A percentile compares a stretch with the other conserved stretches of the same genome.
Conservation (phyloP, 1,284 basidiomycete species). For the Ganoderma leucocontextum region DNA sequence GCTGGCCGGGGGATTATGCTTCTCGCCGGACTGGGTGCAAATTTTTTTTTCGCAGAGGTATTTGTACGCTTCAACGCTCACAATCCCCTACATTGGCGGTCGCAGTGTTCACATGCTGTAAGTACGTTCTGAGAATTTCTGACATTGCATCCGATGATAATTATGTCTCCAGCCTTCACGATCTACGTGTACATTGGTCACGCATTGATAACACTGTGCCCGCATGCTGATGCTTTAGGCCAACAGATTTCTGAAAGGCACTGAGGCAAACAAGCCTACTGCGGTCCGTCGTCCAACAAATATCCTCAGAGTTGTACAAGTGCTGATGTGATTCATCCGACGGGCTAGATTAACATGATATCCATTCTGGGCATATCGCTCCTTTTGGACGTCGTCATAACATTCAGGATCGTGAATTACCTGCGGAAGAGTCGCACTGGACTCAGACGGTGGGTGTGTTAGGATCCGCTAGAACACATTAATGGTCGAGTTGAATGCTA, state of each 20-base stretch:
- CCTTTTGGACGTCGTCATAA: neutral
- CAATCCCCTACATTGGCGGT: neutral
- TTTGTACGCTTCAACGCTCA: neutral
- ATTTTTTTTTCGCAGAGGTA: neutral
- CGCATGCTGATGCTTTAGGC: neutral
- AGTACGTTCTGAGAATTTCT: neutral
- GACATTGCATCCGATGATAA: neutral
- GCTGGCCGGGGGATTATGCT: neutral
- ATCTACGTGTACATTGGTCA: neutral
- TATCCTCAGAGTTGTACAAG: neutral
- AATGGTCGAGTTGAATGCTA: neutral
- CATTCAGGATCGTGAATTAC: neutral
- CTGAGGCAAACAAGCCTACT: neutral
- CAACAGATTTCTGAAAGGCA: neutral
- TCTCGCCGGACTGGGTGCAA: neutral
- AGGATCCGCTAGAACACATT: neutral
- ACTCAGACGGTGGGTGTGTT: neutral
- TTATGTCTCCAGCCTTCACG: neutral
- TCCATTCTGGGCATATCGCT: neutral
- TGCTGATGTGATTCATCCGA: neutral
- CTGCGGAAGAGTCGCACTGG: conserved; percentile 11
- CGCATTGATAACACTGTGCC: neutral
- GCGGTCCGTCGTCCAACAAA: neutral
- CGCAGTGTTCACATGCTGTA: neutral
- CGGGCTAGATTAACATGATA: neutral